phyloP scores from a whole-genome alignment of 345 rosid species.

The Erucastrum elatum region DNA sequence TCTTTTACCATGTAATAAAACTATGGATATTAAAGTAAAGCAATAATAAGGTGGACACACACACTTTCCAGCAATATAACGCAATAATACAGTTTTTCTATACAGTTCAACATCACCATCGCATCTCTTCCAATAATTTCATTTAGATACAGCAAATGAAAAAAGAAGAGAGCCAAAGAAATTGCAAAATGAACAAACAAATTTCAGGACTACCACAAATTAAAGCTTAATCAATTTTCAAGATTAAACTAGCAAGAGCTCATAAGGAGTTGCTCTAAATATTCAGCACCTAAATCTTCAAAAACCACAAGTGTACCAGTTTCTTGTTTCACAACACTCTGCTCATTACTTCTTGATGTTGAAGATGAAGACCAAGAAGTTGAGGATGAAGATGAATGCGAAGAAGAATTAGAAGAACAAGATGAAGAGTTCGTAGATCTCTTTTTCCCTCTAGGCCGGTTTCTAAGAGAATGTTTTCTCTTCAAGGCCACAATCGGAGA shows the following conservation, averaged over 20 bases:
- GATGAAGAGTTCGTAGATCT: constrained; percentile 15
- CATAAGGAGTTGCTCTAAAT: constrained; percentile 65
- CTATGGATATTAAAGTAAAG: background rate
- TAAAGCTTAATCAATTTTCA: constrained; percentile 4
- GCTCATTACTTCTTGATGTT: constrained; percentile 27
- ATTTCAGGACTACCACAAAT: constrained; percentile 10
- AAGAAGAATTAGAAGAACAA: background rate
- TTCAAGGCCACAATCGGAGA: constrained; percentile 70
- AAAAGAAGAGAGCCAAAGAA: constrained; percentile 23
- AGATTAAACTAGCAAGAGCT: constrained; percentile 45
- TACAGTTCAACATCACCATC: constrained; percentile 38
- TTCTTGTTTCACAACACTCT: constrained; percentile 37
- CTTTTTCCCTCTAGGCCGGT: constrained; percentile 42
- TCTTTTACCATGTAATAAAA: constrained; percentile 5
- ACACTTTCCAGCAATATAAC: constrained; percentile 41
- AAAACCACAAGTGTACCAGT: constrained; percentile 49
- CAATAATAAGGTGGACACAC: constrained; percentile 32
- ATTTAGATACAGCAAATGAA: constrained; percentile 28
- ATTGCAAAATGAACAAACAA: constrained; percentile 25
- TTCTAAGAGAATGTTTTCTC: constrained; percentile 54
- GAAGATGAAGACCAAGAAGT: constrained; percentile 10
- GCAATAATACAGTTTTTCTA: constrained; percentile 31
- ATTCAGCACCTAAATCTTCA: constrained; percentile 73
- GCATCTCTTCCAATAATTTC: constrained; percentile 33
- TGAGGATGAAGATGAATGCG: constrained; percentile 2